Base-by-base conservation (phyloP, 441 rosid genomes). In the Omphalea diandra region DNA sequence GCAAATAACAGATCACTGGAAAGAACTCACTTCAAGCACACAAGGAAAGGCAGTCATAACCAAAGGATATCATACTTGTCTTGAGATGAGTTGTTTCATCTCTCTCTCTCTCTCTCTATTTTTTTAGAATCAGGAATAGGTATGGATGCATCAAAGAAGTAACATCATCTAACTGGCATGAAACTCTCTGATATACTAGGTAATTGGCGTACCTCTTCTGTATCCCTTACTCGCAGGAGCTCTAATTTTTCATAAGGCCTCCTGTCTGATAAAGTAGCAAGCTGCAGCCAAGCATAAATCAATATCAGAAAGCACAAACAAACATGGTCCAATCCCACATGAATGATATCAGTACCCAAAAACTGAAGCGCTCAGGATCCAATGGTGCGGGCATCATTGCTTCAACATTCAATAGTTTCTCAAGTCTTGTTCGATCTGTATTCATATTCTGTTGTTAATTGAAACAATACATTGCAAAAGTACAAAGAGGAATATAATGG, bases 341-440 rank as follows among this genome's bases (percentile, higher is more conserved):
- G 43, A 36, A 32, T 38, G 70, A 50, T n/a, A 55, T 35, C 31
- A 46, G 61, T 86, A 94, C 99, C 99, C 99, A 94, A 77, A 91
- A 94, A 80, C 99, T 94, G 79, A 94, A 92, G 74, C 83, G 86
- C 73, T 94, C 99, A 0, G 97, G 96, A 81, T 91, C 97, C 73
- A 77, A 79, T 60, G 86, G 75, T 26, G 85, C 59, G n/a, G 99
- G 99, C 88, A 91, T 84, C 97, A 88, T 91, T 33, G 80, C 80
- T 84, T 94, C 97, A 63, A 82, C 74, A 59, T 84, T 85, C 54
- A 75, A 62, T 50, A 88, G 87, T 72, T 73, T 81, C 75, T 94
- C 97, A 9, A 89, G 85, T 82, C 84, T 79, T 71, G 90, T 80
- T 68, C 88, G 73, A 79, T 90, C 98, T 91, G 89, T 27, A 67